Percentiles rank a stretch among this genome's conserved stretches.
These are phyloP conservation scores for Penicillium coprophilum DNA, from an alignment of 495 filamentous ascomycete species.

Conservation along the genomic window DNA sequence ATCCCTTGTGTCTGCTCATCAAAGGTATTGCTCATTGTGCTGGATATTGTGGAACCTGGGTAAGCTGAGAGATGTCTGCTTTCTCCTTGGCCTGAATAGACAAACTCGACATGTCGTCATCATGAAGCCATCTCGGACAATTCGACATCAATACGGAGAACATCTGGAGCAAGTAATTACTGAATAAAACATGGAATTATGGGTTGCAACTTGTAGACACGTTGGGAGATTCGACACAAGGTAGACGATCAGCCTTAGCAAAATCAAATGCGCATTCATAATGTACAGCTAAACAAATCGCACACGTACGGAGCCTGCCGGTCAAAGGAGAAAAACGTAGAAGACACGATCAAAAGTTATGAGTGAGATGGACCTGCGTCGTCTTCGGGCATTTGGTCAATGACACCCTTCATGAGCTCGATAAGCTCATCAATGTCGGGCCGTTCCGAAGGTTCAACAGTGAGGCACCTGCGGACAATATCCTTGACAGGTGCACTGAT, in stretches of 20 bases:
- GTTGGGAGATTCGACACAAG: neutral
- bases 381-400: slow-evolving; percentile 72
- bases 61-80: neutral
- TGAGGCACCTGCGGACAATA: slow-evolving; percentile 82
- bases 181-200: neutral
- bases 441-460: slow-evolving; percentile 87
- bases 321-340: slow-evolving; percentile 3
- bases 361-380: slow-evolving; percentile 34
- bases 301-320: slow-evolving; percentile 22
- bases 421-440: slow-evolving; percentile 92
- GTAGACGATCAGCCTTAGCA: neutral
- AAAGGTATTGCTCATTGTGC: slow-evolving; percentile 20
- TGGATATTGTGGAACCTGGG: neutral
- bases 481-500: slow-evolving; percentile 80
- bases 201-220: neutral
- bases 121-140: slow-evolving; percentile 4
- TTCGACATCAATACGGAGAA: neutral
- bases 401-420: slow-evolving; percentile 69
- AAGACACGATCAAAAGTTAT: slow-evolving; percentile 1
- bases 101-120: slow-evolving; percentile 7
- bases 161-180: neutral
- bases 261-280: slow-evolving; percentile 10
- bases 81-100: neutral
- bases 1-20: slow-evolving; percentile 30
- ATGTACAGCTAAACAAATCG: slow-evolving; percentile 11